Percentiles rank a stretch among this genome's conserved stretches.
These are phyloP conservation scores for Plasmodium ovale DNA, from an alignment of 169 alveolate species.

Conservation along the genomic window DNA sequence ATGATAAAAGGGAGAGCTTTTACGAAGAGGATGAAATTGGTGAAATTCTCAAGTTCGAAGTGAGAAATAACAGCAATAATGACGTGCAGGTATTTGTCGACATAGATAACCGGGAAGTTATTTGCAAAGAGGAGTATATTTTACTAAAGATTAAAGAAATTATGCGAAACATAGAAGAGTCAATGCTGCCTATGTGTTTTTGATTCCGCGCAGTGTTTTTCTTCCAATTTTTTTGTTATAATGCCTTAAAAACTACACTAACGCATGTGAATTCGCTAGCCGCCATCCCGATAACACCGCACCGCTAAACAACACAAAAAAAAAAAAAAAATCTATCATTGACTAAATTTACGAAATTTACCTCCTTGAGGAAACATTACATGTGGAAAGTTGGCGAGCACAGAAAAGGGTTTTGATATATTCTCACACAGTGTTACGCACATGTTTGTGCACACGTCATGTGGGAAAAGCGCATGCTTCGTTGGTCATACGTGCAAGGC, in stretches of 20 bases:
- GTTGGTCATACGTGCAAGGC: too few relatives aligned
- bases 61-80: constrained; percentile 34
- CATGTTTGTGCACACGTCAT: too few relatives aligned
- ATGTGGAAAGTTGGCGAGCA: too few relatives aligned
- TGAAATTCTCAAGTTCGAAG: constrained; percentile 64
- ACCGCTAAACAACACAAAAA: too few relatives aligned
- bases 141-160: constrained; percentile 56
- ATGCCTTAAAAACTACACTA: neutral
- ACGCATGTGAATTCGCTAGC: too few relatives aligned
- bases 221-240: neutral
- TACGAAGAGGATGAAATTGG: constrained; percentile 34
- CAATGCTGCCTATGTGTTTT: constrained; percentile 67
- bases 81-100: constrained; percentile 59
- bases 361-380: too few relatives aligned
- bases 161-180: constrained; percentile 60
- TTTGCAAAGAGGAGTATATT: constrained; percentile 35
- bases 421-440: too few relatives aligned
- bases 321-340: too few relatives aligned
- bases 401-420: too few relatives aligned
- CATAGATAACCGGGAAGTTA: constrained; percentile 64
- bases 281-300: too few relatives aligned
- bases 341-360: too few relatives aligned
- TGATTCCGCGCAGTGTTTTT: neutral
- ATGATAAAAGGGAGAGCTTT: neutral
- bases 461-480: too few relatives aligned